Evolutionary conservation across 2,329 filamentous ascomycete species (phyloP).

Genomic region (Lecanosticta acicola): DNA sequence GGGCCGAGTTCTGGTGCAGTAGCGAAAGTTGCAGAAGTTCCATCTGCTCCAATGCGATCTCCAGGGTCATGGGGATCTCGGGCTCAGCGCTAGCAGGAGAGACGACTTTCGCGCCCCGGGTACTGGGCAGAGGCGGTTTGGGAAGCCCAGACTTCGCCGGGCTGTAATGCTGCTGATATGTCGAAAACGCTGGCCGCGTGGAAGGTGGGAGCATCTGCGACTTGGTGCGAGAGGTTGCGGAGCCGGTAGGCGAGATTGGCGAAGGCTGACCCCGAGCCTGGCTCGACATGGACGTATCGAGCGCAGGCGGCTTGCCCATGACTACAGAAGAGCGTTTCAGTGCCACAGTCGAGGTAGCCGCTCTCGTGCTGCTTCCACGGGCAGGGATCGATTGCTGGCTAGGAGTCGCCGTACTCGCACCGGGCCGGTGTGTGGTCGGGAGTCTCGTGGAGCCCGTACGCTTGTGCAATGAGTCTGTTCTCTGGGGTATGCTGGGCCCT

Average conservation of each 20-base stretch:
- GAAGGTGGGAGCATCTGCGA: slow-evolving; percentile 32
- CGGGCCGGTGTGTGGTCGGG: slow-evolving; percentile 16
- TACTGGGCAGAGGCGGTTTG: slow-evolving; percentile 54
- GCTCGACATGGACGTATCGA: slow-evolving; percentile 11
- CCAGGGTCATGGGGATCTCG: slow-evolving; percentile 34
- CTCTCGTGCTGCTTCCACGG: slow-evolving; percentile 12
- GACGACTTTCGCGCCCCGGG: slow-evolving; percentile 55
- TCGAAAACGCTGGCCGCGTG: slow-evolving; percentile 53
- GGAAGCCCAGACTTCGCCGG: slow-evolving; percentile 57
- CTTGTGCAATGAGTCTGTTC: slow-evolving; percentile 13
- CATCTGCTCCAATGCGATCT: slow-evolving; percentile 44
- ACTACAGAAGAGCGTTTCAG: slow-evolving; percentile 22
- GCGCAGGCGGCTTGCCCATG: slow-evolving; percentile 14
- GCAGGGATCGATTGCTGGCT: slow-evolving; percentile 12
- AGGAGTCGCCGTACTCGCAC: slow-evolving; percentile 6
- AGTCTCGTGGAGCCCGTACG: slow-evolving; percentile 23
- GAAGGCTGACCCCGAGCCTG: slow-evolving; percentile 12
- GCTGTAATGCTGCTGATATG: slow-evolving; percentile 62
- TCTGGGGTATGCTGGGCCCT: not conserved
- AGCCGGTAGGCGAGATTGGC: slow-evolving; percentile 17
- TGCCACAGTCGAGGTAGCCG: slow-evolving; percentile 10
- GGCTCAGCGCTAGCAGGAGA: slow-evolving; percentile 46
- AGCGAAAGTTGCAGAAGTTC: slow-evolving; percentile 62
- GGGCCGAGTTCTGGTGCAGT: slow-evolving; percentile 52
- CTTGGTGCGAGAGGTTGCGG: slow-evolving; percentile 18